Evolutionary conservation across 495 filamentous ascomycete species (phyloP).

Genomic region (Penicillium flavigenum): DNA sequence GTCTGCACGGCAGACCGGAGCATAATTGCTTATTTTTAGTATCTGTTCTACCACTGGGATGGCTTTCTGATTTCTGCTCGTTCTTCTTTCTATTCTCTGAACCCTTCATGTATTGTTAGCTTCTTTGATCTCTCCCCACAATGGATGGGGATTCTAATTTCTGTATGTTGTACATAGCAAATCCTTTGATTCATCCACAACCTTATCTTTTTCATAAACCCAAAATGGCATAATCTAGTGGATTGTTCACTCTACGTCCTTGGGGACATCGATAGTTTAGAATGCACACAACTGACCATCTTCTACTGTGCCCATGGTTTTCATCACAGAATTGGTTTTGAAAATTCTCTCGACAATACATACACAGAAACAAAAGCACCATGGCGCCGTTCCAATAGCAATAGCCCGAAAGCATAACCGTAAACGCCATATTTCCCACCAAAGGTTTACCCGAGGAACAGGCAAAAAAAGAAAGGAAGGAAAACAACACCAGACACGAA

Average conservation of each 20-base stretch:
- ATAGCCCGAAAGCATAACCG: slow-evolving; percentile 13
- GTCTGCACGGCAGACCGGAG: slow-evolving; percentile 12
- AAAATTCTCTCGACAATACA: neutral
- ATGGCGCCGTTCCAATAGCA: slow-evolving; percentile 10
- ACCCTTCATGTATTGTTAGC: slow-evolving; percentile 33
- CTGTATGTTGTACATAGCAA: slow-evolving; percentile 35
- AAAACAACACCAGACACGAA: slow-evolving; percentile 3
- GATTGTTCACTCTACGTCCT: neutral
- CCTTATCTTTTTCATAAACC: neutral
- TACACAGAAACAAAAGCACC: slow-evolving; percentile 10
- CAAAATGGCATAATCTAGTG: neutral
- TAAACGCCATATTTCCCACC: slow-evolving; percentile 15
- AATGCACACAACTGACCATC: neutral
- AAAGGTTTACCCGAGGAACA: neutral
- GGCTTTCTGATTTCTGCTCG: slow-evolving; percentile 1
- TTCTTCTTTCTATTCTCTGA: slow-evolving; percentile 14
- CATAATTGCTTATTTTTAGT: slow-evolving; percentile 4
- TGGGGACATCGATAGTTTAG: neutral
- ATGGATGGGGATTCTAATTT: slow-evolving; percentile 14
- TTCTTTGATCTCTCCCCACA: slow-evolving; percentile 16
- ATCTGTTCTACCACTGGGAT: slow-evolving; percentile 10
- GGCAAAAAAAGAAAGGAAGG: slow-evolving; percentile 9
- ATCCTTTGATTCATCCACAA: neutral
- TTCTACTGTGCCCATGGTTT: neutral
- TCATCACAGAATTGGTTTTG: neutral